phyloP scores from a whole-genome alignment of 202 grass and related monocot genomes.

The Schoenoplectus tabernaemontani region DNA sequence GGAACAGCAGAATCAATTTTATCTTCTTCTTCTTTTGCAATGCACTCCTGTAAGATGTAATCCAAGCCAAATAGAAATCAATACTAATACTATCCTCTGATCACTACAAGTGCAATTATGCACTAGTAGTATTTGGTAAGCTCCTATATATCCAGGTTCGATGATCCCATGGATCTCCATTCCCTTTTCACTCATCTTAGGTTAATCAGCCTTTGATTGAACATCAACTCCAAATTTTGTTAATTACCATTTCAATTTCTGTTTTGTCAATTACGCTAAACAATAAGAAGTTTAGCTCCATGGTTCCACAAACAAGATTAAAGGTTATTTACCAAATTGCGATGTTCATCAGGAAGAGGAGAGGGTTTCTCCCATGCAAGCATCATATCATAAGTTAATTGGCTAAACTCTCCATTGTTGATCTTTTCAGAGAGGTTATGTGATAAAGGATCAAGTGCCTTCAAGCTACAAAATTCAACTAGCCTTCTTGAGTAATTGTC shows the following conservation, averaged over 20 bases:
- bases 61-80: not conserved
- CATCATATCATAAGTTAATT: slow-evolving; percentile 92
- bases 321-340: slow-evolving; percentile 37
- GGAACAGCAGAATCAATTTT: slow-evolving; percentile 33
- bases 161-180: too few relatives aligned
- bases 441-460: slow-evolving; percentile 38
- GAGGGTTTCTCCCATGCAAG: slow-evolving; percentile 75
- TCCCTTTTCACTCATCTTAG: not conserved
- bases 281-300: not conserved
- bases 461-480: slow-evolving; percentile 71
- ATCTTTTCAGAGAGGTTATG: slow-evolving; percentile 46
- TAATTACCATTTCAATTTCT: not conserved
- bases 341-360: slow-evolving; percentile 30
- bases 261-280: not conserved
- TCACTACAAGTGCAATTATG: not conserved
- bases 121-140: not conserved
- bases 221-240: not conserved
- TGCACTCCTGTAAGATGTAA: slow-evolving; percentile 43
- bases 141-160: too few relatives aligned
- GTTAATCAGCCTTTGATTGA: not conserved
- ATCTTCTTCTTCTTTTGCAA: slow-evolving; percentile 79
- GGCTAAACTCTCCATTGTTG: slow-evolving; percentile 45
- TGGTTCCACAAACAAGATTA: not conserved
- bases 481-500: slow-evolving; percentile 72
- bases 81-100: not conserved